These are phyloP conservation scores for Leccinum aurantiacum DNA, from an alignment of 768 basidiomycete species.

Conservation along the genomic window DNA sequence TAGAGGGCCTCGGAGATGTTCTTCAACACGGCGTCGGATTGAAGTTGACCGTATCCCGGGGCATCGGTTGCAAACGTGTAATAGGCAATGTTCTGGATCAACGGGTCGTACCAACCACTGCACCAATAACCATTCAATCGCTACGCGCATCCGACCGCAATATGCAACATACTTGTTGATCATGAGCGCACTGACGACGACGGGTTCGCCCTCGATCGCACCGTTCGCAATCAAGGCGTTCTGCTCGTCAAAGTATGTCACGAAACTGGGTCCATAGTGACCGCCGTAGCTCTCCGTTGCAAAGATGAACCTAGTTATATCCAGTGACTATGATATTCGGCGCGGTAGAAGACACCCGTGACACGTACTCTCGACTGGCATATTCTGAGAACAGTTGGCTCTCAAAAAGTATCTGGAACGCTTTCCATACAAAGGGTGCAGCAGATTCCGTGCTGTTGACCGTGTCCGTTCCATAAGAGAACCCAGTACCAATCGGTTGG, in stretches of 20 bases:
- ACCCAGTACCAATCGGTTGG: slow-evolving; percentile 66
- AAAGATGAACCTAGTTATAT: slow-evolving; percentile 53
- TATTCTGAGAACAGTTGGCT: slow-evolving; percentile 52
- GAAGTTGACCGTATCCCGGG: slow-evolving; percentile 66
- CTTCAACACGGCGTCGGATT: slow-evolving; percentile 44
- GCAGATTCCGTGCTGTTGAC: slow-evolving; percentile 55
- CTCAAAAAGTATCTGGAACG: slow-evolving; percentile 64
- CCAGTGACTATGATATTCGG: neutral
- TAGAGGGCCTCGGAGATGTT: slow-evolving; percentile 52
- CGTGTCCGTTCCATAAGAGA: slow-evolving; percentile 55
- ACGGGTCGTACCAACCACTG: slow-evolving; percentile 67
- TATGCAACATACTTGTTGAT: slow-evolving; percentile 53
- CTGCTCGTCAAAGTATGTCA: slow-evolving; percentile 63
- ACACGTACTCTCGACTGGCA: slow-evolving; percentile 48
- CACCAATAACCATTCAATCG: neutral
- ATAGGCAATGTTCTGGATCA: slow-evolving; percentile 61
- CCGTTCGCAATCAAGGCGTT: slow-evolving; percentile 50
- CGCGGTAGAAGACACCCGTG: neutral
- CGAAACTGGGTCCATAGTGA: slow-evolving; percentile 65
- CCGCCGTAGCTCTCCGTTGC: slow-evolving; percentile 70
- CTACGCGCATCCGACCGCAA: neutral
- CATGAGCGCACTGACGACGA: slow-evolving; percentile 60
- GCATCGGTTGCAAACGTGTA: slow-evolving; percentile 60
- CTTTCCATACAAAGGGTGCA: slow-evolving; percentile 58
- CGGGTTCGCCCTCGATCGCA: slow-evolving; percentile 45